phyloP scores from a whole-genome alignment of 75 land plant species.

The Azolla pinnata region DNA sequence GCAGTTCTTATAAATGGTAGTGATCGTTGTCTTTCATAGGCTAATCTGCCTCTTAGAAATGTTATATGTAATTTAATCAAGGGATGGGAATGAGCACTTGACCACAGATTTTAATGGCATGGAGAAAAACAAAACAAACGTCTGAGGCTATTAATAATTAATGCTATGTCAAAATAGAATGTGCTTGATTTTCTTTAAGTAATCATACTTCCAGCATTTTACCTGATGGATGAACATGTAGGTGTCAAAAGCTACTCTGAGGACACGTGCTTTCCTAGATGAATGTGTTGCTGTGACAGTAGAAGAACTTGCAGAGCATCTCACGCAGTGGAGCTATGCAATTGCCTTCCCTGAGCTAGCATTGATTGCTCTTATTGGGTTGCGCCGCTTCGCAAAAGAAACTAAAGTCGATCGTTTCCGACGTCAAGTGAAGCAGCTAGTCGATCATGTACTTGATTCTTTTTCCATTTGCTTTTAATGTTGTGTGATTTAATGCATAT shows the following conservation, averaged over 20 bases:
- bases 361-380: conserved; percentile 55
- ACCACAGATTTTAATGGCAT: no score
- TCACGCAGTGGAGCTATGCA: conserved; percentile 83
- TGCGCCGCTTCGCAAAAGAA: conserved; percentile 65
- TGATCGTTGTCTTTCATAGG: no score
- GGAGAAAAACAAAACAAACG: no score
- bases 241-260: conserved; percentile 63
- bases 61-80: no score
- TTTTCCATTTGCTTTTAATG: neutral
- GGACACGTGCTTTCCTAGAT: conserved; percentile 90
- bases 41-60: no score
- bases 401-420: conserved; percentile 83
- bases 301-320: conserved; percentile 83
- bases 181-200: no score
- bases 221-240: no score
- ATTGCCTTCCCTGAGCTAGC: conserved; percentile 92
- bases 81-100: no score
- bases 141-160: no score
- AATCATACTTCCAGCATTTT: no score
- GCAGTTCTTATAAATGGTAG: no score
- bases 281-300: conserved; percentile 70
- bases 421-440: conserved; percentile 57
- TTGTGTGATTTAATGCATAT: neutral
- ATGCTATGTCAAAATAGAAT: no score
- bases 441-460: conserved; percentile 52